Conservation (phyloP, 1,139 yeast species). For the Chernovozyma sophiae-reginae region DNA sequence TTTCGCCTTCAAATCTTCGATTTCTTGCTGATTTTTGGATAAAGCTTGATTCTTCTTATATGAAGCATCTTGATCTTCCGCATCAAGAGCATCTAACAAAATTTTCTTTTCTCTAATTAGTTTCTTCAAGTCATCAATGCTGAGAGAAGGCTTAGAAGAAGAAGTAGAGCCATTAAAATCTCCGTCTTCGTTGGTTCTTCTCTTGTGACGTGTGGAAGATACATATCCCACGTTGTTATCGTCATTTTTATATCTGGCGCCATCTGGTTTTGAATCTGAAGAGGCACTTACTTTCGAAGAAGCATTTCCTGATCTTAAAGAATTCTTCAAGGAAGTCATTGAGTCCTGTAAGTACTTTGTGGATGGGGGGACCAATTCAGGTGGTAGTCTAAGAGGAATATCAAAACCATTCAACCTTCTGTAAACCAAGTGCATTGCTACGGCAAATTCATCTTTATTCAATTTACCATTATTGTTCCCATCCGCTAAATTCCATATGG, state of each 20-base stretch:
- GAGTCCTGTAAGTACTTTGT: slow-evolving; percentile 52
- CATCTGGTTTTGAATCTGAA: slow-evolving; percentile 33
- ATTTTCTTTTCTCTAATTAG: slow-evolving; percentile 66
- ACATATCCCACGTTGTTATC: slow-evolving; percentile 61
- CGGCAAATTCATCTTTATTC: slow-evolving; percentile 75
- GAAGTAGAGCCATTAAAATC: slow-evolving; percentile 3
- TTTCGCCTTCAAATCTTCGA: slow-evolving; percentile 59
- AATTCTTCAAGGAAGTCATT: slow-evolving; percentile 37
- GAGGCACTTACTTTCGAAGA: slow-evolving; percentile 3
- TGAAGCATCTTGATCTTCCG: slow-evolving; percentile 52
- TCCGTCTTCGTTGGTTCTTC: slow-evolving; percentile 18
- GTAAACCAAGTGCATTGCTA: slow-evolving; percentile 80
- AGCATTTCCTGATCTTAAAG: slow-evolving; percentile 44
- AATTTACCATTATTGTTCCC: slow-evolving; percentile 67
- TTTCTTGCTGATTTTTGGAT: slow-evolving; percentile 38
- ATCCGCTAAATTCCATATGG: slow-evolving; percentile 84
- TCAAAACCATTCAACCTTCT: slow-evolving; percentile 70
- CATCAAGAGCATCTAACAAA: slow-evolving; percentile 66
- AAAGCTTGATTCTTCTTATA: slow-evolving; percentile 17
- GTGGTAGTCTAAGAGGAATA: slow-evolving; percentile 68
- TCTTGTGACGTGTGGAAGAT: slow-evolving; percentile 63
- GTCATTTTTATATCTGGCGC: slow-evolving; percentile 65
- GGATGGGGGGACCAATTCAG: slow-evolving; percentile 78
- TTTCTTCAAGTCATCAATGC: slow-evolving; percentile 55
- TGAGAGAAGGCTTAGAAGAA: slow-evolving; percentile 1